Base-by-base conservation (phyloP, 2,329 filamentous ascomycete species). In the Calonectria fujianensis region DNA sequence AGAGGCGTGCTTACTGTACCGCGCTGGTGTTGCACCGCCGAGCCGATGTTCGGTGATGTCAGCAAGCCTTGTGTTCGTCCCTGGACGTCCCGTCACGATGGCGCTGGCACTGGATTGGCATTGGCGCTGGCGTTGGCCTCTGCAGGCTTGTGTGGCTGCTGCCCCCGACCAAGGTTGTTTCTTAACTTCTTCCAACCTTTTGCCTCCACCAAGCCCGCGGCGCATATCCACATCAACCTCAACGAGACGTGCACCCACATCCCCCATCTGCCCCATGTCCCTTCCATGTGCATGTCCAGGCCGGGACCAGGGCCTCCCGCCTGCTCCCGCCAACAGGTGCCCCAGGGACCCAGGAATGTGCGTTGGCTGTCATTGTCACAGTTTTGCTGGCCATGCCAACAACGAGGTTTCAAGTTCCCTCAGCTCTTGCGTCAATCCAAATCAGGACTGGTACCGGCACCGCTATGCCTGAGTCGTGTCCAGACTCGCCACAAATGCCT, bases 21-120 rank as follows among this genome's bases (percentile, higher is more conserved):
- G 20, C 20, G 50, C 68, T 64, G 48, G 48, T 45, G 35, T 50
- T 61, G 39, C 31, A 39, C 52, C 61, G 51, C 59, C 57, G 52
- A 70, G 67, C 57, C 51, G 57, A 64, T 24, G 31, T 73, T 70
- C 41, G 66, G 79, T 81, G 78, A 80, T 80, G 79, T 80, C 78
- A 81, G 78, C 74, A 72, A 80, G 69, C 69, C 70, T 61, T 65
- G 59, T 64, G 57, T 20, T 31, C 61, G 65, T 41, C 45, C 50
- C 66, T 71, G 48, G 69, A 50, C 57, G 39, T 65, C 37, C n/a
- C 52, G 61, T 50, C 51, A 35, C n/a, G 48, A 51, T 71, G 59
- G 59, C 45, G 45, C 35, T 63, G 57, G 16, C 31, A 57, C 10
- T 41, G 41, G 41, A n/a, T 54, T 51, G 48, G 48, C 51, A 37